A percentile compares a stretch with the other conserved stretches of the same genome.
These are phyloP conservation scores for Syzygium malaccense DNA, from an alignment of 441 rosid species.

Conservation along the genomic window DNA sequence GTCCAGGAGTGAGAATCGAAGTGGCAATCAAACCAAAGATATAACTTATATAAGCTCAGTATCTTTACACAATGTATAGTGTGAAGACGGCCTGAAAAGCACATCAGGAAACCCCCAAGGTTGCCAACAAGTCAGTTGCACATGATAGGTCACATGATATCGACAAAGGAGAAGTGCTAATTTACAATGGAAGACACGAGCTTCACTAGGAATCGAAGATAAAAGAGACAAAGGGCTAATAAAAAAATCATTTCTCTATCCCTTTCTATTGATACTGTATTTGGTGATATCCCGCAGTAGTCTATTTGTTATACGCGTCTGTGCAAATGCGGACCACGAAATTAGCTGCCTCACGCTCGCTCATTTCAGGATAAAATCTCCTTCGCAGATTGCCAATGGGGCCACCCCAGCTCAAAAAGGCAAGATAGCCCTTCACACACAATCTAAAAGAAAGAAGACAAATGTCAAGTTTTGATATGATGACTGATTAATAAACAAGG, in stretches of 20 bases:
- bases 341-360: conserved; percentile 90
- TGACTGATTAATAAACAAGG: no score
- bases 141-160: background rate
- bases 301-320: conserved; percentile 94
- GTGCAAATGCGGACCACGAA: conserved; percentile 79
- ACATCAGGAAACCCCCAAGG: background rate
- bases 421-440: conserved; percentile 1
- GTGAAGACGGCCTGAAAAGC: background rate
- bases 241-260: conserved; percentile 58
- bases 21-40: background rate
- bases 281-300: conserved; percentile 87
- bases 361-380: conserved; percentile 94
- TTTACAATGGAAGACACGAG: conserved; percentile 14
- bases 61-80: background rate
- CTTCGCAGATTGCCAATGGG: conserved; percentile 83
- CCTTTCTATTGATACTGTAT: conserved; percentile 92
- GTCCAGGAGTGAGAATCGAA: background rate
- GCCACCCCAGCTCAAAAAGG: conserved; percentile 93
- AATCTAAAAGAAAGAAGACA: no score
- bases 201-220: background rate
- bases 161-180: conserved; percentile 15
- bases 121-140: conserved; percentile 1
- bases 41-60: background rate
- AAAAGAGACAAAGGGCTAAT: background rate
- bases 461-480: no score